Percentiles rank a stretch among this genome's conserved stretches.
Conservation (phyloP, 805 yeast genomes). For the Zygosaccharomyces rouxii region DNA sequence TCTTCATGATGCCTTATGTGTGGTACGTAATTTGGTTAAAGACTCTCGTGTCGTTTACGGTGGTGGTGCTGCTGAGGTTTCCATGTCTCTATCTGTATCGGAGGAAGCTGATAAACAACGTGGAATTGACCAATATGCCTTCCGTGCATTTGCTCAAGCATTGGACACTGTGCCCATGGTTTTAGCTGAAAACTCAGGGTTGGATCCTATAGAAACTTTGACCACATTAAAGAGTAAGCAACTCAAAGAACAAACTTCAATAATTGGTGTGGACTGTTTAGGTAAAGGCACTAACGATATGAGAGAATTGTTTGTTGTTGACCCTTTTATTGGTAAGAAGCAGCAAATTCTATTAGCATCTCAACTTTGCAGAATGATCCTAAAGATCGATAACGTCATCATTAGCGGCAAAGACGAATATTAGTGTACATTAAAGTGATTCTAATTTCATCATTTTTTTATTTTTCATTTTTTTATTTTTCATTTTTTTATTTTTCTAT, state of each 20-base stretch:
- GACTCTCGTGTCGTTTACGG: constrained; percentile 97
- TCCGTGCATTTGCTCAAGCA: constrained; percentile 90
- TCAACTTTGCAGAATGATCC: constrained; percentile 94
- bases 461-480: not conserved
- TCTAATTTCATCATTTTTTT: not conserved
- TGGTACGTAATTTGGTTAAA: constrained; percentile 88
- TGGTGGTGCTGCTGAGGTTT: constrained; percentile 97
- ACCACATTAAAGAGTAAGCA: constrained; percentile 81
- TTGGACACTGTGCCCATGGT: constrained; percentile 91
- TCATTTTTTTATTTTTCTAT: not conserved
- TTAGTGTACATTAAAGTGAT: constrained; percentile 22
- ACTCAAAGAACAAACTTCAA: constrained; percentile 61
- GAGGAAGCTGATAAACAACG: constrained; percentile 88
- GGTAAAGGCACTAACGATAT: constrained; percentile 85
- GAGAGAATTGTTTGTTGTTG: constrained; percentile 91
- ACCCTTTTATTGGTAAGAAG: constrained; percentile 94
- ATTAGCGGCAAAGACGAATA: constrained; percentile 80
- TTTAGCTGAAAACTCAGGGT: constrained; percentile 94
- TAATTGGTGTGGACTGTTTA: constrained; percentile 90
- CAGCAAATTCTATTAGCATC: constrained; percentile 95
- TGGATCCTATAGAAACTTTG: constrained; percentile 87
- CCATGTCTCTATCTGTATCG: constrained; percentile 86
- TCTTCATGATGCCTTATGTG: constrained; percentile 93
- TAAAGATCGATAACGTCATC: constrained; percentile 94
- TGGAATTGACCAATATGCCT: constrained; percentile 97